These are phyloP conservation scores for Sarocladiaceae sp. DNA, from an alignment of 2,329 filamentous ascomycete genomes.

Conservation along the genomic window DNA sequence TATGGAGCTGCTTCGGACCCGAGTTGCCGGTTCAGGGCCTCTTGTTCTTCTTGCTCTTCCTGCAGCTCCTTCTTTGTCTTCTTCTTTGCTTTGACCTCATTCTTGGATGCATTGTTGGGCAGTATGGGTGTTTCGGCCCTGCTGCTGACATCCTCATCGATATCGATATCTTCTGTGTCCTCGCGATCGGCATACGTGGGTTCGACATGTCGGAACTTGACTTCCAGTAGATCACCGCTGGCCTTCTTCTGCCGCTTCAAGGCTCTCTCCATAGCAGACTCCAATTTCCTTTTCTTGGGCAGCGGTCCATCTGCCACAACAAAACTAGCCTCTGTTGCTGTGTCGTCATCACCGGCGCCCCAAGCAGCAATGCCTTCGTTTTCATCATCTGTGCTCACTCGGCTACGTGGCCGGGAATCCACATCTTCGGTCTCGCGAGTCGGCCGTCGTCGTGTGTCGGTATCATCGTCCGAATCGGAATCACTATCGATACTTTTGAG, in stretches of 20 bases:
- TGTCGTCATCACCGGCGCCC: slow-evolving; percentile 55
- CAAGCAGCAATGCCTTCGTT: slow-evolving; percentile 44
- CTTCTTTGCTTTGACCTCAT: slow-evolving; percentile 61
- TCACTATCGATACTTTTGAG: slow-evolving; percentile 58
- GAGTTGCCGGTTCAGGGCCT: slow-evolving; percentile 54
- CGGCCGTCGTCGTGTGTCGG: slow-evolving; percentile 49
- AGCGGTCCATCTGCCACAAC: slow-evolving; percentile 52
- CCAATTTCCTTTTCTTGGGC: slow-evolving; percentile 69
- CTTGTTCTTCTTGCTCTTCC: slow-evolving; percentile 65
- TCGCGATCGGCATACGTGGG: slow-evolving; percentile 42
- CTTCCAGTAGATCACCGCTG: slow-evolving; percentile 73
- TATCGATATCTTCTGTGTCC: slow-evolving; percentile 46
- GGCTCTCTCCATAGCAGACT: slow-evolving; percentile 59
- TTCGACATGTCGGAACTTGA: slow-evolving; percentile 52
- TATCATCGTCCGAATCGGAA: slow-evolving; percentile 88
- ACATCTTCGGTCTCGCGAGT: slow-evolving; percentile 79
- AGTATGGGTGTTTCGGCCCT: slow-evolving; percentile 43
- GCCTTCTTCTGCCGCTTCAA: slow-evolving; percentile 78
- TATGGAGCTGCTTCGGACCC: slow-evolving; percentile 35
- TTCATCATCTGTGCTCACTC: slow-evolving; percentile 61
- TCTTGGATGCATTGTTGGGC: slow-evolving; percentile 49
- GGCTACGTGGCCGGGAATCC: slow-evolving; percentile 77
- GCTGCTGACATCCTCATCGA: slow-evolving; percentile 36
- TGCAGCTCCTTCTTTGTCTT: slow-evolving; percentile 75
- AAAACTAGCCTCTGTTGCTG: slow-evolving; percentile 70